Evolutionary conservation across 2,329 filamentous ascomycete genomes (phyloP), one percentile per base, ranked within the genome.

Genomic region (Zymoseptoria crescenta): DNA sequence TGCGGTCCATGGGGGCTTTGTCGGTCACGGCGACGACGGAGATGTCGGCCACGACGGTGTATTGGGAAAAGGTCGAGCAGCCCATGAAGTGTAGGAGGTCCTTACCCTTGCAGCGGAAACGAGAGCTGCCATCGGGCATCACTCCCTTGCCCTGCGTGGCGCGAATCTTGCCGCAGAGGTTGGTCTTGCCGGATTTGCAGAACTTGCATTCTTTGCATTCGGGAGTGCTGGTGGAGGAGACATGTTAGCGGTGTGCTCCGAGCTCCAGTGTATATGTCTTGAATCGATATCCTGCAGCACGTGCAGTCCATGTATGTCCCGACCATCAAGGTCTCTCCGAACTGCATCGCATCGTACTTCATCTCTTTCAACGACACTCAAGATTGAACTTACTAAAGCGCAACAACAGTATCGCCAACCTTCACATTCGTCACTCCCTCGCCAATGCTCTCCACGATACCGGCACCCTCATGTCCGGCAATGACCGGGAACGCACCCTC

Each of bases 131-230:
- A 76, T 99, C 94, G 59, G 94, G 94, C 92, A 99, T 96, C 68
- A 96, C 85, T 72, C 94, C 94, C 77, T 87, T 88, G 70, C 94
- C 94, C 80, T 99, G 94, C 51, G 94, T 97, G 52, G 91, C 90
- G 70, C 94, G 88, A 77, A 99, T 99, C 85, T 97, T 97, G 76
- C 94, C 94, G 80, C 93, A 97, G 60, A 97, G 88, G 79, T 97
- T 96, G 71, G 93, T 97, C 87, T 99, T 99, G 79, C 93, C 94
- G 49, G 93, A 97, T 78, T 91, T 94, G 87, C 94, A 99, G 84
- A 97, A 97, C 81, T 97, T 97, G 86, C 94, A 99, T 77, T 97
- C 93, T 68, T 85, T 82, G 81, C 94, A 97, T 80, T 97, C 93
- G 66, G 94, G 94, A 52, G 92, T 97, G 82, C 91, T 96, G 71